Evolutionary conservation across 495 filamentous ascomycete genomes (phyloP), one percentile per base, ranked within the genome.

Genomic region (Margaritispora aquatica): DNA sequence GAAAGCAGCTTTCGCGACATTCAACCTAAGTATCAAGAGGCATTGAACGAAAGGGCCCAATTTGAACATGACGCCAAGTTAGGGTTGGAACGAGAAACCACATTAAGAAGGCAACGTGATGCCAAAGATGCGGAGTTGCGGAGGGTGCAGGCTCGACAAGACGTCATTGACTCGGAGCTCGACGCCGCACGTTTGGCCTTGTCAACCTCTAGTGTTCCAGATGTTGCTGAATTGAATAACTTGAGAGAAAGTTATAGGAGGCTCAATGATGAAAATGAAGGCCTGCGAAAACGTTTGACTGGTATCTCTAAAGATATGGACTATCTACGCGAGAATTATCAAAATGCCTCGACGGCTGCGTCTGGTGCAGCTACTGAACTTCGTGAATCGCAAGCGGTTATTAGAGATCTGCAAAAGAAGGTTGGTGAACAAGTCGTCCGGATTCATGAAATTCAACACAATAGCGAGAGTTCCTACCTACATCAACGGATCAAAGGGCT

Each of bases 401-500:
- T 59, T 5, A 53, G 15, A 2, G 21, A 36, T 7, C 22, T 62
- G 8, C 36, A 24, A 15, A 9, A 21, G 9, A 64, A 64, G 41
- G 58, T 55, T 11, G 46, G 47, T 22, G 48, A 54, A 0, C 64
- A 66, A 31, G 50, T 7, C 11, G 51, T 66, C 15, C 44, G 24
- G 1, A 61, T 69, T 31, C 58, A 64, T 27, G 34, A 63, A 21
- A 60, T 64, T 17, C 51, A 69, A 26, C 11, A 49, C 2, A 26
- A n/a, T 2, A 41, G n/a, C 5, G 51, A 61, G 22, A 54, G 49
- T 9, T 9, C 49, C 3, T 21, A 55, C 21, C 26, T 41, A 13
- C 83, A 85, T 65, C 77, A 79, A 62, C 75, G 88, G 2, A 81
- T 91, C 31, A 75, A 75, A 21, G 84, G 90, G 70, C 75, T 92